Percentiles rank a stretch among this genome's conserved stretches.
phyloP scores from a whole-genome alignment of 805 yeast species.

The Saccharomycopsis synnaedendra region DNA sequence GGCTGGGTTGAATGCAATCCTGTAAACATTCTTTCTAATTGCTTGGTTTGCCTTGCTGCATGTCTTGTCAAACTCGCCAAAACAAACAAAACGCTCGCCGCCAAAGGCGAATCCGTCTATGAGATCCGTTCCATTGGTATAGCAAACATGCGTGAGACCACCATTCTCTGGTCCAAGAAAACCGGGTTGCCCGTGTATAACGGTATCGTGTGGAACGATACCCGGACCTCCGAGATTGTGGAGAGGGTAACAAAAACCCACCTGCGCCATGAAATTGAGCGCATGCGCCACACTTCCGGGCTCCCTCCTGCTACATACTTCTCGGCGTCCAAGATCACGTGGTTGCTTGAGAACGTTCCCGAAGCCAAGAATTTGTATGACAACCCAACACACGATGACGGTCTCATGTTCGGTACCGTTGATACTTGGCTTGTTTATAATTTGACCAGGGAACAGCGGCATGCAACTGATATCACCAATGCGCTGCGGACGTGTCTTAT shows the following conservation, averaged over 20 bases:
- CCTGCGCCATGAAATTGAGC: constrained; percentile 42
- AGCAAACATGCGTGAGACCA: constrained; percentile 94
- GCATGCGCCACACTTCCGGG: constrained; percentile 59
- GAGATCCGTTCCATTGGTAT: constrained; percentile 69
- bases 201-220: constrained; percentile 96
- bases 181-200: constrained; percentile 78
- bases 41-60: constrained; percentile 66
- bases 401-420: constrained; percentile 83
- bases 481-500: constrained; percentile 87
- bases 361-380: constrained; percentile 60
- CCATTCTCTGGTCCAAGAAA: constrained; percentile 72
- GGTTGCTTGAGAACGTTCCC: constrained; percentile 78
- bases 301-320: constrained; percentile 86
- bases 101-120: constrained; percentile 39
- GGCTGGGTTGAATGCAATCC: constrained; percentile 97
- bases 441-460: constrained; percentile 57
- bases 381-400: constrained; percentile 29
- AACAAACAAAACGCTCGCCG: constrained; percentile 37
- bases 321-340: constrained; percentile 78
- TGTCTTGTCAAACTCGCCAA: constrained; percentile 46
- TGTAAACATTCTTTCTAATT: constrained; percentile 66
- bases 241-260: constrained; percentile 44
- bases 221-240: constrained; percentile 69
- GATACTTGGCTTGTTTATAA: constrained; percentile 91
- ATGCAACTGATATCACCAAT: constrained; percentile 80